Percentiles rank a stretch among this genome's conserved stretches.
Conservation (phyloP, 176 grass and related monocot species). For the Cocos nucifera region DNA sequence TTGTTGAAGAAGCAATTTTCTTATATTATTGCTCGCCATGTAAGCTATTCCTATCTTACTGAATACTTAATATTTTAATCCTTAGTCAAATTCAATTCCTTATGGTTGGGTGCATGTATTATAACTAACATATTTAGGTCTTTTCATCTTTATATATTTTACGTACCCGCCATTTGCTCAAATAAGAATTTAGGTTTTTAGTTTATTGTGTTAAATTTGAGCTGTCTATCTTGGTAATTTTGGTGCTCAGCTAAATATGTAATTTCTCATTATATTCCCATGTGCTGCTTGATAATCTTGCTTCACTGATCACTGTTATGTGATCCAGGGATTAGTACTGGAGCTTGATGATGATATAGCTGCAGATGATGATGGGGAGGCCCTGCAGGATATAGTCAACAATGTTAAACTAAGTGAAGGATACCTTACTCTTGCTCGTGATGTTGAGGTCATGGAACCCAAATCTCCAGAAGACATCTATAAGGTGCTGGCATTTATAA, state of each 20-base stretch:
- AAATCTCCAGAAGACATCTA: slow-evolving; percentile 99
- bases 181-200: too few species aligned
- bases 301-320: background rate
- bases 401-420: slow-evolving; percentile 83
- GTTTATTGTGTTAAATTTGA: too few species aligned
- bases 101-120: too few species aligned
- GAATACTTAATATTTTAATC: background rate
- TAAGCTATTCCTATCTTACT: slow-evolving; percentile 22
- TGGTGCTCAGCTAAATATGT: too few species aligned
- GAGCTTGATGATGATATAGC: slow-evolving; percentile 88
- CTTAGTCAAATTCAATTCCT: background rate
- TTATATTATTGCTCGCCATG: slow-evolving; percentile 85
- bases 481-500: slow-evolving; percentile 42
- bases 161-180: too few species aligned
- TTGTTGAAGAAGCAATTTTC: slow-evolving; percentile 90
- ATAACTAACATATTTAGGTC: too few species aligned
- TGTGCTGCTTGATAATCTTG: background rate
- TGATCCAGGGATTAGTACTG: slow-evolving; percentile 63
- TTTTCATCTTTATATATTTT: too few species aligned
- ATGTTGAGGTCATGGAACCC: slow-evolving; percentile 97
- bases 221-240: too few species aligned
- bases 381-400: slow-evolving; percentile 81
- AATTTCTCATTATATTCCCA: too few species aligned
- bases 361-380: slow-evolving; percentile 75
- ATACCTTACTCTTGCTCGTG: slow-evolving; percentile 87